Evolutionary conservation across 1,284 basidiomycete species (phyloP), one percentile per base, ranked within the genome.

Genomic region (Sporisorium iseilematis-ciliati): DNA sequence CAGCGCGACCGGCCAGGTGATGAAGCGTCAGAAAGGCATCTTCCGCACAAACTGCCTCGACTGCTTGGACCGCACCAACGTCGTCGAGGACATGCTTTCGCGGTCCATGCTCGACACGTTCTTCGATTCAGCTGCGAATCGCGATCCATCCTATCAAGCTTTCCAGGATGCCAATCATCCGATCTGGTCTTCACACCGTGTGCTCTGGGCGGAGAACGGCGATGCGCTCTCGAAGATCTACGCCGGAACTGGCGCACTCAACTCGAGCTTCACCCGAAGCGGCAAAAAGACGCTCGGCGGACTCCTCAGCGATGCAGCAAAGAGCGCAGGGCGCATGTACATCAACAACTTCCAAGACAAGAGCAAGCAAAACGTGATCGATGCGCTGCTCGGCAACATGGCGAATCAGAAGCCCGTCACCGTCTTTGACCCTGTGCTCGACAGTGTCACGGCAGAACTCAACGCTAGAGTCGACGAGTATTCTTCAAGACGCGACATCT

Each of bases 301-400:
- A 7, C 62, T 82, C 11, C 86, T 99, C 23, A 95, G 94, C 20
- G 95, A 99, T 86, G 96, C 96, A 4, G 97, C 95, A 2, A 99
- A 99, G 86, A 96, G 94, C 80, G 82, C 81, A 4, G 80, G 77
- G 14, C 64, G 83, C 64, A 95, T 96, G 60, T 98, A 98, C 82
- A 97, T 98, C 85, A 97, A 96, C 85, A 98, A 98, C 84, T 98
- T 99, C 84, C 93, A 96, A 78, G 97, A 99, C 85, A 94, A 93
- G 85, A 90, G 89, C 48, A 99, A 99, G 85, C 97, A 99, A 82
- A 87, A 90, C 20, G 93, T 95, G 0, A 98, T 99, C 71, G 97
- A 99, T 82, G 92, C 94, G 89, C 92, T 99, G 77, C 88, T 99
- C 74, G 96, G 96, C 7, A 95, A 97, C 84, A 89, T 98, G 86